Percentiles rank a stretch among this genome's conserved stretches.
These are phyloP conservation scores for Mortierella sp. DNA, from an alignment of 371 early-diverging fungal genomes.

Conservation along the genomic window DNA sequence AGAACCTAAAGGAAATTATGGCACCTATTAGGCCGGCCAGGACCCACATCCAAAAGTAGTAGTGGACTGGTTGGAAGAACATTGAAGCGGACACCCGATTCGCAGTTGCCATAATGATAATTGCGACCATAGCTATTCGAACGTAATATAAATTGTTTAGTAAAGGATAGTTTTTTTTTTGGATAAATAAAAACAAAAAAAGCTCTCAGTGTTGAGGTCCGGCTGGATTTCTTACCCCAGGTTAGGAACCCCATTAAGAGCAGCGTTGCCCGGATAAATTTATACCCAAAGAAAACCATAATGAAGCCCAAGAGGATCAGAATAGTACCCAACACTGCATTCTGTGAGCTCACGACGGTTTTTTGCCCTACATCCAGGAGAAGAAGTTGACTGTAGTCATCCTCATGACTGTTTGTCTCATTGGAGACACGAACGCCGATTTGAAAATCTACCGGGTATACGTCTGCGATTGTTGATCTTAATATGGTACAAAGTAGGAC, in stretches of 20 bases:
- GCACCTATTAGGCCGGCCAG: slow-evolving; percentile 29
- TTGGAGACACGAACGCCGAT: neutral
- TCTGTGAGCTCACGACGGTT: slow-evolving; percentile 18
- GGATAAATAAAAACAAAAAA: neutral
- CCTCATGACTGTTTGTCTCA: neutral
- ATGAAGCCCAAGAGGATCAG: slow-evolving; percentile 42
- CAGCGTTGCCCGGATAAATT: slow-evolving; percentile 50
- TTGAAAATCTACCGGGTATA: slow-evolving; percentile 8
- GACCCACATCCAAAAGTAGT: slow-evolving; percentile 50
- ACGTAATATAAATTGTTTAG: no score
- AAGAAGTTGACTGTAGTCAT: slow-evolving; percentile 6
- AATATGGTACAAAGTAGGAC: neutral
- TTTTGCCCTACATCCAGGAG: slow-evolving; percentile 47
- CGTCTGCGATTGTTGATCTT: slow-evolving; percentile 1
- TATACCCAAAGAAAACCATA: slow-evolving; percentile 57
- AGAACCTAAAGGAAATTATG: slow-evolving; percentile 35
- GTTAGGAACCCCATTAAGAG: slow-evolving; percentile 51
- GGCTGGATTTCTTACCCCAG: slow-evolving; percentile 43
- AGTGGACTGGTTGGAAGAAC: slow-evolving; percentile 29
- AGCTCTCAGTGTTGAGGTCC: neutral
- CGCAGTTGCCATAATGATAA: slow-evolving; percentile 20
- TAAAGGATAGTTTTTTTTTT: neutral
- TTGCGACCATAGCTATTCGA: slow-evolving; percentile 30
- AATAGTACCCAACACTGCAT: slow-evolving; percentile 34
- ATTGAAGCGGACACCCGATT: slow-evolving; percentile 25